Evolutionary conservation across 2,329 filamentous ascomycete species (phyloP).

Genomic region (Talaromyces sp.): DNA sequence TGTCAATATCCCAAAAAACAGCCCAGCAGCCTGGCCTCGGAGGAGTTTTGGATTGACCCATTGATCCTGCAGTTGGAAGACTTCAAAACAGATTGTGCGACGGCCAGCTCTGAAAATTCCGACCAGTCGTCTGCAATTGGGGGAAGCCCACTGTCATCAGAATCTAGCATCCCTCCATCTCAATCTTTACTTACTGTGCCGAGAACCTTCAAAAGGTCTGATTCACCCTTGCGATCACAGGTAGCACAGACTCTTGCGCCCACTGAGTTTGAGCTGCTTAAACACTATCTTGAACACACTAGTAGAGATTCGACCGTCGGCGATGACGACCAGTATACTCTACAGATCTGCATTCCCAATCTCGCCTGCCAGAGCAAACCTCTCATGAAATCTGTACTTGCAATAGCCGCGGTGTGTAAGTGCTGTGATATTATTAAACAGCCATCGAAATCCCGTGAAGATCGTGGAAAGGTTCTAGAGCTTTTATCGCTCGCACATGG

Average conservation of each 20-base stretch:
- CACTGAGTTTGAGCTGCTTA: conserved; percentile 33
- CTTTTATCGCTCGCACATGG: conserved; percentile 27
- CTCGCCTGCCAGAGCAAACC: conserved; percentile 36
- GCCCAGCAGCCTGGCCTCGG: conserved; percentile 1
- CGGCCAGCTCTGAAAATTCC: conserved; percentile 7
- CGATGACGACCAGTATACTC: conserved; percentile 34
- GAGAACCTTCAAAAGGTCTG: background rate
- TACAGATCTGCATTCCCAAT: conserved; percentile 40
- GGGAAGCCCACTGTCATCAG: background rate
- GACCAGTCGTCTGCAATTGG: conserved; percentile 3
- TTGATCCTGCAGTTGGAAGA: background rate
- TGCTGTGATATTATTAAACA: conserved; percentile 5
- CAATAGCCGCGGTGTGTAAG: conserved; percentile 38
- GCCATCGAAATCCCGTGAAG: conserved; percentile 23
- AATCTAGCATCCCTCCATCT: background rate
- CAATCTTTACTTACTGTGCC: background rate
- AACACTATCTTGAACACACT: conserved; percentile 41
- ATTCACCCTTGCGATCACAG: background rate
- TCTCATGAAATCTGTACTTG: conserved; percentile 41
- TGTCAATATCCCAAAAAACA: conserved; percentile 23
- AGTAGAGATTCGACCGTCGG: conserved; percentile 33
- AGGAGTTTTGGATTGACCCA: conserved; percentile 5
- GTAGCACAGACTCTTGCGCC: conserved; percentile 12
- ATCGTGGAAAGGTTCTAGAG: conserved; percentile 7
- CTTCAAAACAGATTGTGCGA: background rate